phyloP scores from a whole-genome alignment of 352 stramenopile species.

The Phytophthora foliorum region DNA sequence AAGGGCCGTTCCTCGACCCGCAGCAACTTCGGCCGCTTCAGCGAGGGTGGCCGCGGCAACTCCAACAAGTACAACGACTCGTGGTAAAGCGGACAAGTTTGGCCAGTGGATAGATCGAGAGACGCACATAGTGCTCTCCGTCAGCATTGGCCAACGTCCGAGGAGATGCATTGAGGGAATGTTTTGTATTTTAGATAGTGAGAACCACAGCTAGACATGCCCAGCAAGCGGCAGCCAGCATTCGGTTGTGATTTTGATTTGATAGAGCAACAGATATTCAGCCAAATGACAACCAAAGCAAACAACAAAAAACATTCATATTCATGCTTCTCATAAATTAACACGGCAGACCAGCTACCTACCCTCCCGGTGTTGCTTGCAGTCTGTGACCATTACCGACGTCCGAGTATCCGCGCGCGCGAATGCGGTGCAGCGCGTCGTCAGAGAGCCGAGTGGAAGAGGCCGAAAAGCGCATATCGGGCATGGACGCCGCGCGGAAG shows the following conservation, averaged over 20 bases:
- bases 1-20: slow-evolving; percentile 42
- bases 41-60: slow-evolving; percentile 21
- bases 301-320: neutral
- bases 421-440: slow-evolving; percentile 35
- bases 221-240: slow-evolving; percentile 18
- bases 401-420: slow-evolving; percentile 47
- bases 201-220: slow-evolving; percentile 30
- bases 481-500: slow-evolving; percentile 72
- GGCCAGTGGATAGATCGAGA: slow-evolving; percentile 1
- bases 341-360: neutral
- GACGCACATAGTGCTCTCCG: neutral
- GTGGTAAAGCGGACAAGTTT: slow-evolving; percentile 25
- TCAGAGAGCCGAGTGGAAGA: slow-evolving; percentile 42
- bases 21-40: slow-evolving; percentile 44
- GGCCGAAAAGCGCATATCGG: slow-evolving; percentile 67
- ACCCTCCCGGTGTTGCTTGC: slow-evolving; percentile 4
- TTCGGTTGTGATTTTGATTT: slow-evolving; percentile 36
- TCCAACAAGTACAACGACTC: slow-evolving; percentile 26
- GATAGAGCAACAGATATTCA: slow-evolving; percentile 38
- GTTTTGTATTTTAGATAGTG: slow-evolving; percentile 50
- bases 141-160: neutral
- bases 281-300: slow-evolving; percentile 26
- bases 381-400: neutral
- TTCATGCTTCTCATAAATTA: slow-evolving; percentile 3
- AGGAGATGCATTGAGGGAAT: slow-evolving; percentile 24